Evolutionary conservation across 345 rosid species (phyloP).

Genomic region (Rhodomyrtus tomentosa): DNA sequence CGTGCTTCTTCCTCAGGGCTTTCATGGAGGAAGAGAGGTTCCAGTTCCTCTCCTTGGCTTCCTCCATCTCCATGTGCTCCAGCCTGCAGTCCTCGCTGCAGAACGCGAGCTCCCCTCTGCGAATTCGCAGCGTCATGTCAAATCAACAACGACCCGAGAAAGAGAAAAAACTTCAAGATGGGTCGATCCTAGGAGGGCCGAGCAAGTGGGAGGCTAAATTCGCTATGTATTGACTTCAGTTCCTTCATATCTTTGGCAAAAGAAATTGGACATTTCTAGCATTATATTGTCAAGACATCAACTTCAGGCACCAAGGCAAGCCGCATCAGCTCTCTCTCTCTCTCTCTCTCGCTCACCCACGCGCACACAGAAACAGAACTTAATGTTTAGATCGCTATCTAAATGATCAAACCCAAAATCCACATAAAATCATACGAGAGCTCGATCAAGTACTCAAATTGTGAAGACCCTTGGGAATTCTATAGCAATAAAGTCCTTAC

Average conservation of each 20-base stretch:
- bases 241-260: not conserved
- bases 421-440: not conserved
- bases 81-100: conserved; percentile 86
- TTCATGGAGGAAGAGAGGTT: conserved; percentile 57
- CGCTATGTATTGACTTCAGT: not conserved
- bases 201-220: not conserved
- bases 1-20: conserved; percentile 34
- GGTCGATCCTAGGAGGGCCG: not conserved
- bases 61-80: conserved; percentile 70
- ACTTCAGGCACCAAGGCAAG: not conserved
- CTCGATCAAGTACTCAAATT: not conserved
- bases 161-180: not conserved
- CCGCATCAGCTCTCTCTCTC: not conserved
- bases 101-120: conserved; percentile 85
- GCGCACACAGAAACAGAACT: not conserved
- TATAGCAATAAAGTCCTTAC: not conserved
- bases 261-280: not conserved
- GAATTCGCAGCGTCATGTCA: not conserved
- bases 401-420: not conserved
- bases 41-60: conserved; percentile 43
- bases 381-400: not conserved
- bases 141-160: not conserved
- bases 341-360: not conserved
- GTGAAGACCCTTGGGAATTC: not conserved
- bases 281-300: not conserved